Percentiles rank a stretch among this genome's conserved stretches.
These are phyloP conservation scores for Boeremia lycopersici DNA, from an alignment of 2,329 filamentous ascomycete genomes.

Conservation along the genomic window DNA sequence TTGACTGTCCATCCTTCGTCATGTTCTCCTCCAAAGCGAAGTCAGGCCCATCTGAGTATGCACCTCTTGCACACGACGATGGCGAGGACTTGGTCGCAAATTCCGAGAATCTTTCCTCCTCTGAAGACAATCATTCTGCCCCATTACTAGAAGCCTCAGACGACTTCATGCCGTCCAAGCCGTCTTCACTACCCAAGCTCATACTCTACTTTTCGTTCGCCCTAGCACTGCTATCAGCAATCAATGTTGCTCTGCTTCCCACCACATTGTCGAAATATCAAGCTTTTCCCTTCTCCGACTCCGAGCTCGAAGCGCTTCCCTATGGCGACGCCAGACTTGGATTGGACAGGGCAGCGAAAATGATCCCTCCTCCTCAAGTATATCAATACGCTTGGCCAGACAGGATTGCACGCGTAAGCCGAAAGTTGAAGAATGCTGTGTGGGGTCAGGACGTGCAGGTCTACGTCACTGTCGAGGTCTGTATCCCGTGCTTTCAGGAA, in stretches of 20 bases:
- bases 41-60: background rate
- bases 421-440: slow-evolving; percentile 12
- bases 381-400: slow-evolving; percentile 11
- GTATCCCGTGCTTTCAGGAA: background rate
- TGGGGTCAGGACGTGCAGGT: slow-evolving; percentile 16
- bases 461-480: slow-evolving; percentile 13
- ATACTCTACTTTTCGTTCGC: slow-evolving; percentile 13
- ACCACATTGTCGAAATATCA: slow-evolving; percentile 10
- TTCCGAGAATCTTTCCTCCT: background rate
- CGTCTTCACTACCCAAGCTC: slow-evolving; percentile 2
- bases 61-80: background rate
- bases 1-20: background rate
- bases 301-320: slow-evolving; percentile 8
- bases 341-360: slow-evolving; percentile 7
- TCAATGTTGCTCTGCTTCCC: slow-evolving; percentile 9
- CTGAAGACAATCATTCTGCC: background rate
- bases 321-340: slow-evolving; percentile 11
- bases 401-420: slow-evolving; percentile 9
- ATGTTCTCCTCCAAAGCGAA: background rate
- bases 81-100: background rate
- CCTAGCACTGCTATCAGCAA: slow-evolving; percentile 12
- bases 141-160: background rate
- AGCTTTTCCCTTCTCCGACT: slow-evolving; percentile 11
- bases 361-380: slow-evolving; percentile 9
- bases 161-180: background rate